These are phyloP conservation scores for Mangifera indica DNA, from an alignment of 345 rosid species.

Conservation along the genomic window DNA sequence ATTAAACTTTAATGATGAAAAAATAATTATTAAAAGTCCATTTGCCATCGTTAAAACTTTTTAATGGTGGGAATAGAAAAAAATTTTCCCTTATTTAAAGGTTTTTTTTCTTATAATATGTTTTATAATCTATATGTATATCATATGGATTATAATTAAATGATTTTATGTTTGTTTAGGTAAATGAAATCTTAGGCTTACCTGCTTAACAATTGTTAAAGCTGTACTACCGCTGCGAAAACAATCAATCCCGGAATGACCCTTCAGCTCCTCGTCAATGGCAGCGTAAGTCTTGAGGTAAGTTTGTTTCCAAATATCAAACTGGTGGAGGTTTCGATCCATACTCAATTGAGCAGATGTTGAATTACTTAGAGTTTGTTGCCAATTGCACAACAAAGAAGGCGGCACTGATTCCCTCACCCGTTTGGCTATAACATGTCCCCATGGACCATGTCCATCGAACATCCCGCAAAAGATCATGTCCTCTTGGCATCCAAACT, in stretches of 20 bases:
- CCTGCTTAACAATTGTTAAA: constrained; percentile 77
- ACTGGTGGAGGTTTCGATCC: constrained; percentile 30
- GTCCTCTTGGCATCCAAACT: constrained; percentile 88
- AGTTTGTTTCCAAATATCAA: constrained; percentile 72
- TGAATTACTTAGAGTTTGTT: constrained; percentile 47
- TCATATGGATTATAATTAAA: too few relatives aligned
- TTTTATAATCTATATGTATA: too few relatives aligned
- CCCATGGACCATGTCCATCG: constrained; percentile 99
- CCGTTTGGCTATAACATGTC: constrained; percentile 66
- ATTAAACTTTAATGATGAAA: too few relatives aligned
- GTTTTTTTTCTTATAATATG: too few relatives aligned
- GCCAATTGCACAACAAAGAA: constrained; percentile 79
- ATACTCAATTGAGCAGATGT: constrained; percentile 30
- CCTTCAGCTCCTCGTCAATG: constrained; percentile 72
- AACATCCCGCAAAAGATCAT: constrained; percentile 78
- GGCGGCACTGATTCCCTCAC: constrained; percentile 53
- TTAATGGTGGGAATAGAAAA: too few relatives aligned
- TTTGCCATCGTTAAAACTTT: too few relatives aligned
- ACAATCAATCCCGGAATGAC: constrained; percentile 54
- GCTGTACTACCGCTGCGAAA: constrained; percentile 78
- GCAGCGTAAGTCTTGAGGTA: constrained; percentile 66
- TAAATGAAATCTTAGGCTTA: too few relatives aligned
- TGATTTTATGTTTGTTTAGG: too few relatives aligned
- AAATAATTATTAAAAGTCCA: too few relatives aligned
- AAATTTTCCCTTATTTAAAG: too few relatives aligned